Conservation (phyloP, 2,329 filamentous ascomycete genomes). For the Balansia obtecta region DNA sequence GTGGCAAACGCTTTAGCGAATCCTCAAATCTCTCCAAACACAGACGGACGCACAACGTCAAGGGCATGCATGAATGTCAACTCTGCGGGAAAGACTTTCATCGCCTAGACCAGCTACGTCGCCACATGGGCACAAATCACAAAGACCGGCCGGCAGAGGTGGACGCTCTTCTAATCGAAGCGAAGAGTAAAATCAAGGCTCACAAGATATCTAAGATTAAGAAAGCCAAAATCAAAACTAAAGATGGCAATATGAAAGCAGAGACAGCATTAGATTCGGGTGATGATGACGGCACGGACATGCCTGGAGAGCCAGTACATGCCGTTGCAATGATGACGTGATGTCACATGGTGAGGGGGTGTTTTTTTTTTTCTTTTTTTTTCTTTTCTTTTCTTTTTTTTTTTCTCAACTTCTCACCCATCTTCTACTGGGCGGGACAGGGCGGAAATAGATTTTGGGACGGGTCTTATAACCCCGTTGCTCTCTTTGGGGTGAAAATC, state of each 20-base stretch:
- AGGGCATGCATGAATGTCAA: conserved; percentile 37
- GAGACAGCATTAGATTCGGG: background rate
- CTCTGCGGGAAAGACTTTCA: conserved; percentile 46
- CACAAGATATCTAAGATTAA: conserved; percentile 8
- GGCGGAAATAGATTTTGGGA: too few species aligned
- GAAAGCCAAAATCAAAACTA: conserved; percentile 4
- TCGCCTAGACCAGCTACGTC: conserved; percentile 46
- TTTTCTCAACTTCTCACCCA: too few species aligned
- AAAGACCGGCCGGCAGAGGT: conserved; percentile 14
- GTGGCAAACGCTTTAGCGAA: conserved; percentile 47
- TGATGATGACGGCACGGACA: conserved; percentile 2
- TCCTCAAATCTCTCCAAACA: conserved; percentile 57
- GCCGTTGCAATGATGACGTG: conserved; percentile 1
- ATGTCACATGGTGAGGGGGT: background rate
- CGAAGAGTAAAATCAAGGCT: conserved; percentile 6
- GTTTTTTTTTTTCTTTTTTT: too few species aligned
- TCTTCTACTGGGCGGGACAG: too few species aligned
- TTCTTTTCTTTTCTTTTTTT: too few species aligned
- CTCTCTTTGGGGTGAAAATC: too few species aligned
- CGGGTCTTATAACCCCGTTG: too few species aligned
- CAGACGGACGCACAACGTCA: conserved; percentile 45
- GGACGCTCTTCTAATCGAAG: conserved; percentile 9
- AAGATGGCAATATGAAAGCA: background rate
- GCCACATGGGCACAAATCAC: conserved; percentile 32
- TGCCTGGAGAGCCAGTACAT: conserved; percentile 4